Percentiles rank a stretch among this genome's conserved stretches.
These are phyloP conservation scores for Trypanosoma melophagium DNA, from an alignment of 208 protist genomes.

Conservation along the genomic window DNA sequence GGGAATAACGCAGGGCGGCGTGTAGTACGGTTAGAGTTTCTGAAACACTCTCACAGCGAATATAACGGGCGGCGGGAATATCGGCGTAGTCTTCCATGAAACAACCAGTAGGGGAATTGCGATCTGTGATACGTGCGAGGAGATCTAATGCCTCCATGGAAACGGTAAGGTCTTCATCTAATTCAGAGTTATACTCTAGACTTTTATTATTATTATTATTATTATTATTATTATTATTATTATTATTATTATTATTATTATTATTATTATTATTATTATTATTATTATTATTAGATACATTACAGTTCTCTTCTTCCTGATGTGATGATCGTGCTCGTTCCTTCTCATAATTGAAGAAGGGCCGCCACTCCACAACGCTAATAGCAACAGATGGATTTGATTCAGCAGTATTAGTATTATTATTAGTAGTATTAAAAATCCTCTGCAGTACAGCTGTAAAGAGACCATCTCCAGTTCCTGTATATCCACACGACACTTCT, in stretches of 20 bases:
- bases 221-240: too few relatives aligned
- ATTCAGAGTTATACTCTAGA: neutral
- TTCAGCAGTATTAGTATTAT: neutral
- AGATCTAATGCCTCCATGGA: slow-evolving; percentile 22
- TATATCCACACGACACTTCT: neutral
- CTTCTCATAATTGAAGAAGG: neutral
- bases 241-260: too few relatives aligned
- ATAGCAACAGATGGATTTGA: slow-evolving; percentile 14
- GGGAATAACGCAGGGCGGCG: slow-evolving; percentile 18
- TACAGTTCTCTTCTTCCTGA: too few relatives aligned
- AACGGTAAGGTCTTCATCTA: neutral
- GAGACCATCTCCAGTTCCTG: neutral
- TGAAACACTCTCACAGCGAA: slow-evolving; percentile 11
- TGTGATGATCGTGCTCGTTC: neutral
- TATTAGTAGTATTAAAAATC: slow-evolving; percentile 4
- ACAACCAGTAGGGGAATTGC: slow-evolving; percentile 28
- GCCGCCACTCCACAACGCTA: slow-evolving; percentile 22
- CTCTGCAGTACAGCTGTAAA: slow-evolving; percentile 13
- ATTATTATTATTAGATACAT: neutral
- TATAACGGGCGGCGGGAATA: slow-evolving; percentile 43
- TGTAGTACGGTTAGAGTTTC: slow-evolving; percentile 29
- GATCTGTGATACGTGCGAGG: slow-evolving; percentile 3
- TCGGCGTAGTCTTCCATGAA: slow-evolving; percentile 46
- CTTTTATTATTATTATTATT: neutral
- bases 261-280: too few relatives aligned